These are phyloP conservation scores for Otatea glauca DNA, from an alignment of 176 grass and related monocot genomes.

Conservation along the genomic window DNA sequence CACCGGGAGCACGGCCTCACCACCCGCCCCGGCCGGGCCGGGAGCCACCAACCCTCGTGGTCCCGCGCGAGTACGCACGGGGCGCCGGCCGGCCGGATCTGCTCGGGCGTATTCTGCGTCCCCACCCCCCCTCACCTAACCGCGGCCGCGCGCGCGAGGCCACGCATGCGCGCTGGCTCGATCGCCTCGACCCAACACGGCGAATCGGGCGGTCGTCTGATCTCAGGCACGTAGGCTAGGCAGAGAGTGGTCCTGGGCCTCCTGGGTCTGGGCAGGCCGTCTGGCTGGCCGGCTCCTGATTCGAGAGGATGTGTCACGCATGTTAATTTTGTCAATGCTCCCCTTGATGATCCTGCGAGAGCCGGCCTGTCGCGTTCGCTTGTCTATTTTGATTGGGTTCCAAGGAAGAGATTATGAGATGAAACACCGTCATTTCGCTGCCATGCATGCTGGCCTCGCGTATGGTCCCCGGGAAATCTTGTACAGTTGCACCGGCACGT, in stretches of 20 bases:
- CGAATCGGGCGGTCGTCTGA: neutral
- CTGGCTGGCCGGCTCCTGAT: neutral
- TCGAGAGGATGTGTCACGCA: neutral
- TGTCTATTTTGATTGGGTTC: constrained; percentile 44
- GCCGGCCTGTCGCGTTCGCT: constrained; percentile 30
- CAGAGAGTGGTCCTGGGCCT: constrained; percentile 18
- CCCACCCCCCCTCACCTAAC: neutral
- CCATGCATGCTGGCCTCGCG: constrained; percentile 21
- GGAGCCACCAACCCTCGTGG: neutral
- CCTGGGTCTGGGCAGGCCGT: no score
- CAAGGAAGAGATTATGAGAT: constrained; percentile 33
- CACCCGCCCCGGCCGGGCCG: neutral
- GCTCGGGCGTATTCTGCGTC: neutral
- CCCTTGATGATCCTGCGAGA: constrained; percentile 14
- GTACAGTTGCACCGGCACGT: neutral
- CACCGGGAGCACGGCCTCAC: constrained; percentile 26
- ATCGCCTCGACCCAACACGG: neutral
- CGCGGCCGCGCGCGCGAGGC: neutral
- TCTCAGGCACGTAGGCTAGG: neutral
- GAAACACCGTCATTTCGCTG: neutral
- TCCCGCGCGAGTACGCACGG: neutral
- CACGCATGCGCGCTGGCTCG: no score
- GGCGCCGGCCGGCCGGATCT: neutral
- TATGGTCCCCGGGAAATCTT: neutral
- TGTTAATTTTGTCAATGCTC: constrained; percentile 34